Evolutionary conservation across 306 rosid species (phyloP).

Genomic region (Gynostemma pentaphyllum): DNA sequence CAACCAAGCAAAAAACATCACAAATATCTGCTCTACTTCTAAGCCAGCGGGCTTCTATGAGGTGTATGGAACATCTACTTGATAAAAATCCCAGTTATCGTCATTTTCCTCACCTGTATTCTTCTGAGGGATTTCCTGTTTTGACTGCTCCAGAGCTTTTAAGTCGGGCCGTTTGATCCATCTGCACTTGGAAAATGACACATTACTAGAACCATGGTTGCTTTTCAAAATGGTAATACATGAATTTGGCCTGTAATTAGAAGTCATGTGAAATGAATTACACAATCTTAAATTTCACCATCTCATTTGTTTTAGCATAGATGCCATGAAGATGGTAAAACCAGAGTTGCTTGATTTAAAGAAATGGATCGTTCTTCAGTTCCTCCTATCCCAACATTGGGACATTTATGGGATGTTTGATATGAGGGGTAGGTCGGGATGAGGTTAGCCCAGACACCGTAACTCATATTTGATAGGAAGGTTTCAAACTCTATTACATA

Average conservation of each 20-base stretch:
- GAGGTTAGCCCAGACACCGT: too few relatives aligned
- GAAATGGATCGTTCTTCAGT: too few relatives aligned
- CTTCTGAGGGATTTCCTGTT: slow-evolving; percentile 8
- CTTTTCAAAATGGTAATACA: background rate
- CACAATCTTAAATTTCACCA: background rate
- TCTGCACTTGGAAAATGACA: background rate
- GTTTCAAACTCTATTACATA: too few relatives aligned
- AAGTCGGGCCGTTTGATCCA: slow-evolving; percentile 8
- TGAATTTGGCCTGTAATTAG: background rate
- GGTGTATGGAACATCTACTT: slow-evolving; percentile 27
- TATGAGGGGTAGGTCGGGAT: too few relatives aligned
- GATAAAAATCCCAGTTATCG: slow-evolving; percentile 24
- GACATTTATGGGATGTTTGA: too few relatives aligned
- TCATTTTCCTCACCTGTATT: slow-evolving; percentile 5
- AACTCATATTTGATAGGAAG: too few relatives aligned
- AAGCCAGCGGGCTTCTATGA: background rate
- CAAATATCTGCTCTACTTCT: background rate
- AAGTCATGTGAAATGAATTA: background rate
- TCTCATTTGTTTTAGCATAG: background rate
- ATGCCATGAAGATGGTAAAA: background rate
- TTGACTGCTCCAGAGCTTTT: slow-evolving; percentile 1
- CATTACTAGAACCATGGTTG: background rate
- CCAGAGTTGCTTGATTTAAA: too few relatives aligned
- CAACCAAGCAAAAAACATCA: background rate
- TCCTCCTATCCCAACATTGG: too few relatives aligned